phyloP scores from a whole-genome alignment of 2,329 filamentous ascomycete species.

The Xylaria sp. region DNA sequence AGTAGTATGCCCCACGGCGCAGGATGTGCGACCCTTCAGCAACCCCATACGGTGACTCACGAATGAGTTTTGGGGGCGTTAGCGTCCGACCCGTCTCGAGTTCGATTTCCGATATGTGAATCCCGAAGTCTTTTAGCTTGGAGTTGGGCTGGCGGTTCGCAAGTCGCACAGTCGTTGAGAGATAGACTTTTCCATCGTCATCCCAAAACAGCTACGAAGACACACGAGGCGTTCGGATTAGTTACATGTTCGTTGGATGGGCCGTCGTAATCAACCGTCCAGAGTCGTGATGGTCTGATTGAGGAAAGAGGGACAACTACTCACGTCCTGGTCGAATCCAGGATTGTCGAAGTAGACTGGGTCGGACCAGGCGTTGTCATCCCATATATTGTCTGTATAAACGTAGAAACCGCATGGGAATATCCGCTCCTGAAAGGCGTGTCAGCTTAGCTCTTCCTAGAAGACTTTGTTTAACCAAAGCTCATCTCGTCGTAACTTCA shows the following conservation, averaged over 20 bases:
- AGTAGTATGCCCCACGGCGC: constrained; percentile 52
- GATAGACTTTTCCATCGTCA: constrained; percentile 59
- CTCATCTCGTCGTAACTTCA: background rate
- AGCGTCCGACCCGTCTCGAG: constrained; percentile 55
- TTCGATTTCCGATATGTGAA: constrained; percentile 59
- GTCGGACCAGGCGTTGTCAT: constrained; percentile 62
- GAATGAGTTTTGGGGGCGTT: constrained; percentile 51
- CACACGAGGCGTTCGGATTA: background rate
- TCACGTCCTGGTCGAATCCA: constrained; percentile 64
- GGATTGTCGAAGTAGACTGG: constrained; percentile 65
- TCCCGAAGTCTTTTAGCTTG: constrained; percentile 63
- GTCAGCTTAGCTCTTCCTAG: background rate
- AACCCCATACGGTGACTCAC: constrained; percentile 53
- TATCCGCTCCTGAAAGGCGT: constrained; percentile 53
- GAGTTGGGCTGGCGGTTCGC: constrained; percentile 51
- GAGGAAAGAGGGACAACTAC: constrained; percentile 25
- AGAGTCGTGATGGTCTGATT: background rate
- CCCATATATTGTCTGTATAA: constrained; percentile 63
- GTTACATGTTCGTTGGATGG: background rate
- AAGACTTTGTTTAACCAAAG: background rate
- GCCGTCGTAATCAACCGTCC: background rate
- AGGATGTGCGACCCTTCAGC: constrained; percentile 58
- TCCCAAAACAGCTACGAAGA: constrained; percentile 57
- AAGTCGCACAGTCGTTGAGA: constrained; percentile 57
- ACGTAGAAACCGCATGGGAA: constrained; percentile 67